Base-by-base conservation (phyloP, 2,329 filamentous ascomycete species). In the Cryphonectria japonica region DNA sequence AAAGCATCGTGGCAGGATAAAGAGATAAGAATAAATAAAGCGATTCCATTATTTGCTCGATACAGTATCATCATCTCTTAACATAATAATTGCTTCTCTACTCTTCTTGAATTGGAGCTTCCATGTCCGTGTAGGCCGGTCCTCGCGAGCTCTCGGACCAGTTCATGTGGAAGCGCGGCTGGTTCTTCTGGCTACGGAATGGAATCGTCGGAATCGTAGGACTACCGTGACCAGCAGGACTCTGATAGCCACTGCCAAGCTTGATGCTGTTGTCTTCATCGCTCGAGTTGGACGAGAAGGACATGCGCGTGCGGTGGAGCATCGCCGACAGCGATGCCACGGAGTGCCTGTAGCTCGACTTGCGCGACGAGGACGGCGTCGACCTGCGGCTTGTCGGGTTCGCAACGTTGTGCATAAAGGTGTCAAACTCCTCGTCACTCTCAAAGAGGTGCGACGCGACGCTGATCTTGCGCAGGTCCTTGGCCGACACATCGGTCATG, bases 371-470 rank as follows among this genome's bases (percentile, higher is more conserved):
- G 5, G 26, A 52, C 34, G 37, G 34, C 11, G n/a, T 11, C 6
- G 37, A 32, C 22, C 14, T 46, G 13, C 39, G 61, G 39, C 37
- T 9, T n/a, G 37, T 11, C 8, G 66, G 57, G n/a, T 8, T 7
- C 37, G 69, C 66, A 3, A 67, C 67, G 34, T 66, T 66, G 34
- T 62, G 50, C 57, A 72, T 69, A 59, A 72, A 72, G n/a, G 60
- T 14, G 67, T 72, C 69, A 54, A 69, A 72, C 16, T 72, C 70
- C 39, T 72, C 67, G 6, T 72, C 64, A 64, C 57, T 69, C 2
- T 69, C 67, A 29, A 72, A 72, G 13, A 72, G 63, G 43, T 63
- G 50, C 50, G 67, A 57, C 9, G 67, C 70, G 22, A 72, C 70
- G 34, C 70, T 72, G 22, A 57, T 63, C 37, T 50, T 26, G 43